These are phyloP conservation scores for Phialophora expanda DNA, from an alignment of 2,329 filamentous ascomycete species.

Conservation along the genomic window DNA sequence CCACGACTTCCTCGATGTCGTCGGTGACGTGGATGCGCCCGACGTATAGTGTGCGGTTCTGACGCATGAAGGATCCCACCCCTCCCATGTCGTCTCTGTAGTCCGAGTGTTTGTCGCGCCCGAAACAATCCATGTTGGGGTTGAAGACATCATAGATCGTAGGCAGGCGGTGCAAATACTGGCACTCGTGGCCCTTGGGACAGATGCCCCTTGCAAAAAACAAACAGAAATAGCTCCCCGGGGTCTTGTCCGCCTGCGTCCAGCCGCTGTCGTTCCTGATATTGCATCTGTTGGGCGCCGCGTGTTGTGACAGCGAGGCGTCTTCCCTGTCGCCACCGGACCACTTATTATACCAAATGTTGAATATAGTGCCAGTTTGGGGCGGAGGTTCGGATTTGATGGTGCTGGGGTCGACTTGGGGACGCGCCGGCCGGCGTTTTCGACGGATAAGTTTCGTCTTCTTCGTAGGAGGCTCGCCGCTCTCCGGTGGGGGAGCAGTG, in stretches of 20 bases:
- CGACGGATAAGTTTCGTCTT: constrained; percentile 90
- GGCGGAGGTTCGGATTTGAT: constrained; percentile 78
- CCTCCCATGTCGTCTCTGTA: constrained; percentile 98
- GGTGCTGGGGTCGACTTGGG: constrained; percentile 84
- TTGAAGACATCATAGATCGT: constrained; percentile 88
- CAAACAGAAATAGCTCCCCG: constrained; percentile 88
- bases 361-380: constrained; percentile 94
- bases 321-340: constrained; percentile 92
- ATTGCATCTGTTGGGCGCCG: constrained; percentile 85
- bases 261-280: constrained; percentile 79
- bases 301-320: constrained; percentile 81
- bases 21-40: constrained; percentile 94
- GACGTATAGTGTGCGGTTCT: constrained; percentile 92
- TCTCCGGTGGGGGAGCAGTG: constrained; percentile 11
- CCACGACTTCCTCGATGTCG: constrained; percentile 95
- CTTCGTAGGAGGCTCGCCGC: constrained; percentile 47
- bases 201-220: constrained; percentile 84
- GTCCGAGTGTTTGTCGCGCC: constrained; percentile 87
- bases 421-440: constrained; percentile 85
- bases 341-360: constrained; percentile 99
- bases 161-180: constrained; percentile 89
- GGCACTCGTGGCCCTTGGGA: constrained; percentile 88
- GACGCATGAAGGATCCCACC: constrained; percentile 88
- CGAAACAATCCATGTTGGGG: constrained; percentile 93
- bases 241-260: constrained; percentile 75